A percentile compares a stretch with the other conserved stretches of the same genome.
phyloP scores from a whole-genome alignment of 106 monocot genomes.

The Allium fistulosum region DNA sequence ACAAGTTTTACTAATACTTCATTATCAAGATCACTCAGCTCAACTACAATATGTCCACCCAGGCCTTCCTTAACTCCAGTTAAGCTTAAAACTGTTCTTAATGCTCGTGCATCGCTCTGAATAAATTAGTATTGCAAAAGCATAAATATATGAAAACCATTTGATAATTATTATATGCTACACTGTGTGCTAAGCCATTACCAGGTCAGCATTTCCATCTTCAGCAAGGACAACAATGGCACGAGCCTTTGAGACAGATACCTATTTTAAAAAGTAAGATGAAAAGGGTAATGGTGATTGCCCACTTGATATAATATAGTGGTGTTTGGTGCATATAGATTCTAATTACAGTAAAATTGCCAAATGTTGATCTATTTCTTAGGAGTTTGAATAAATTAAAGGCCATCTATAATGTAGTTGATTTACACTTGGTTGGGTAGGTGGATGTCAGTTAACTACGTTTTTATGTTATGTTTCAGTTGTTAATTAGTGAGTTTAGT shows the following conservation, averaged over 20 bases:
- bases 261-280: conserved; percentile 17
- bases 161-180: too few species aligned
- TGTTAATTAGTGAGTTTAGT: too few species aligned
- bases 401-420: too few species aligned
- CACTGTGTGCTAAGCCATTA: conserved; percentile 8
- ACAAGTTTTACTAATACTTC: conserved; percentile 72
- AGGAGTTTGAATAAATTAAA: too few species aligned
- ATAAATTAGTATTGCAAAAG: conserved; percentile 1
- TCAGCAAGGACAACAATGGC: conserved; percentile 63
- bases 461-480: too few species aligned
- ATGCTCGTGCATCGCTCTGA: conserved; percentile 68
- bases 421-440: too few species aligned
- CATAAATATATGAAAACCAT: too few species aligned
- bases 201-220: conserved; percentile 74
- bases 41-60: conserved; percentile 63
- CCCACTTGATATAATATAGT: not conserved
- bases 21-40: conserved; percentile 66
- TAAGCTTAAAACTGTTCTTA: conserved; percentile 64
- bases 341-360: not conserved
- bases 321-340: not conserved
- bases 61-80: conserved; percentile 71
- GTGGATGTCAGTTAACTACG: too few species aligned
- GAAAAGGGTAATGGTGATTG: not conserved
- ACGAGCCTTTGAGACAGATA: conserved; percentile 67
- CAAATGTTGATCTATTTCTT: too few species aligned